Evolutionary conservation across 352 stramenopile genomes (phyloP).

Genomic region (Phytophthora macrochlamydospora): DNA sequence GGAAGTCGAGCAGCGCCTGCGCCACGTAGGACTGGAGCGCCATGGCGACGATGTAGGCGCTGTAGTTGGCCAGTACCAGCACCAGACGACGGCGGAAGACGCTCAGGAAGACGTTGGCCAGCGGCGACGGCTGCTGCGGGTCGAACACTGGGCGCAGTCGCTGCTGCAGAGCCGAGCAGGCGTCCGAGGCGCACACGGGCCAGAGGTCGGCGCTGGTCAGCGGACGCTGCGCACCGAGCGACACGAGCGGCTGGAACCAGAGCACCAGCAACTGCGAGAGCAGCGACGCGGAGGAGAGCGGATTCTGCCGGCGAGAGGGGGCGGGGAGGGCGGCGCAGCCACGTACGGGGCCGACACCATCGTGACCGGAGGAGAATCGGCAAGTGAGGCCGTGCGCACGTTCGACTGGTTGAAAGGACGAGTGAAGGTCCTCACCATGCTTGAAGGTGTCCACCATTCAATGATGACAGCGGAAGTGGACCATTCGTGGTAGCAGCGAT

Average conservation of each 20-base stretch:
- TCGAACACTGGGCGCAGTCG: slow-evolving; percentile 21
- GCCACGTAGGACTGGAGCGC: slow-evolving; percentile 29
- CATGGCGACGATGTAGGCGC: slow-evolving; percentile 30
- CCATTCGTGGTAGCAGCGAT: no score
- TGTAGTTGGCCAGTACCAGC: slow-evolving; percentile 27
- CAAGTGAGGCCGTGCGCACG: slow-evolving; percentile 7
- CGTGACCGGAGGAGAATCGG: neutral
- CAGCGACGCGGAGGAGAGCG: slow-evolving; percentile 30
- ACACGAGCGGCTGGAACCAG: slow-evolving; percentile 41
- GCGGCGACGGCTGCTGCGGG: slow-evolving; percentile 4
- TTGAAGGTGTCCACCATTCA: neutral
- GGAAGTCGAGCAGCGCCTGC: slow-evolving; percentile 27
- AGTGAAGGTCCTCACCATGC: neutral
- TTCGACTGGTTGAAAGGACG: neutral
- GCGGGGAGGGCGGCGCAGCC: slow-evolving; percentile 12
- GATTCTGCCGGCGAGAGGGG: slow-evolving; percentile 19
- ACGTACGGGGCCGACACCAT: slow-evolving; percentile 19
- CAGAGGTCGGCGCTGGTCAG: slow-evolving; percentile 35
- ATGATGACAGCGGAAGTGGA: neutral
- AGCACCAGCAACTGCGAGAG: slow-evolving; percentile 27
- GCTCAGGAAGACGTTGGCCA: slow-evolving; percentile 27
- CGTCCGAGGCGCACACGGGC: slow-evolving; percentile 27
- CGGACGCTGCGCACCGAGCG: slow-evolving; percentile 26
- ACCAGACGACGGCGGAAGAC: slow-evolving; percentile 17
- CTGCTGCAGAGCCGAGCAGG: slow-evolving; percentile 8